Percentiles rank a stretch among this genome's conserved stretches.
phyloP scores from a whole-genome alignment of 2,329 filamentous ascomycete genomes.

The Apiospora phragmitis region DNA sequence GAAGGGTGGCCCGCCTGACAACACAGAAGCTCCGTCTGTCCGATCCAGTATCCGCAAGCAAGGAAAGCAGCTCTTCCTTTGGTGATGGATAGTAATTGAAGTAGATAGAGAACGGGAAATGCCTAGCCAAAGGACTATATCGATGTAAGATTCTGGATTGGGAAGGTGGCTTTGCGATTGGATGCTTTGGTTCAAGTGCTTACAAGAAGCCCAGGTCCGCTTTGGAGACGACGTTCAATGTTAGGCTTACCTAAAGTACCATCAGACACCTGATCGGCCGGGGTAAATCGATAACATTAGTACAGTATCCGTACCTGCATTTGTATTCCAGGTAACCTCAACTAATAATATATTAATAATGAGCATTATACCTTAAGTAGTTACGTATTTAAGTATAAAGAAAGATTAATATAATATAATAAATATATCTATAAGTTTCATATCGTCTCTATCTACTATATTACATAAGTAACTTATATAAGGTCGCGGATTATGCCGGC shows the following conservation, averaged over 20 bases:
- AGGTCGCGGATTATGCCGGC: neutral
- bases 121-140: neutral
- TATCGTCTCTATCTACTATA: neutral
- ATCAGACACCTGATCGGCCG: too few relatives aligned
- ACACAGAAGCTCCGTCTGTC: neutral
- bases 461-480: neutral
- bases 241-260: neutral
- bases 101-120: neutral
- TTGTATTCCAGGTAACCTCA: too few relatives aligned
- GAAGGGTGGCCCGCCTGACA: neutral
- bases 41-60: neutral
- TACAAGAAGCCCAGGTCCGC: neutral
- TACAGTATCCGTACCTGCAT: too few relatives aligned
- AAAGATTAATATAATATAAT: neutral
- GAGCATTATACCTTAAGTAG: too few relatives aligned
- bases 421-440: neutral
- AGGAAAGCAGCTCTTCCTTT: too few relatives aligned
- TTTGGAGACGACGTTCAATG: neutral
- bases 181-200: neutral
- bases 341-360: too few relatives aligned
- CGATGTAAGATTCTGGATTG: conserved; percentile 13
- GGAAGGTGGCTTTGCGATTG: neutral
- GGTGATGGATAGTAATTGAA: neutral
- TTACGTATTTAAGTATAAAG: too few relatives aligned
- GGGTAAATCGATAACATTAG: too few relatives aligned